phyloP scores from a whole-genome alignment of 495 filamentous ascomycete genomes.

The Rusavskia elegans region DNA sequence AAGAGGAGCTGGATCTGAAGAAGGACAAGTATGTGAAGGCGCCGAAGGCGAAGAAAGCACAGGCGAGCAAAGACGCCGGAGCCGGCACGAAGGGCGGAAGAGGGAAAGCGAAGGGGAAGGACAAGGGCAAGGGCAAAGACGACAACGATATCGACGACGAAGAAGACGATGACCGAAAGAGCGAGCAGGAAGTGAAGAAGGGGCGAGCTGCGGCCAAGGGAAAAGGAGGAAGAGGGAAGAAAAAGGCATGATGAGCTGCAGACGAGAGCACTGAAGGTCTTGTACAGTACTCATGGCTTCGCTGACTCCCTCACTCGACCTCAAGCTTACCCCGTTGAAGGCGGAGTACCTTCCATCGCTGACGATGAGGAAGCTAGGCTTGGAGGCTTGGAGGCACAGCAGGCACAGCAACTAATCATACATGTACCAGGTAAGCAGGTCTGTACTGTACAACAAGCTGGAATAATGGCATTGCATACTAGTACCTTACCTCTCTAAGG shows the following conservation, averaged over 20 bases:
- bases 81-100: slow-evolving; percentile 26
- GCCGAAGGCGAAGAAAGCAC: slow-evolving; percentile 46
- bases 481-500: no score
- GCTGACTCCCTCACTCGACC: no score
- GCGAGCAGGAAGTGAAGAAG: slow-evolving; percentile 35
- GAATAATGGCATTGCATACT: no score
- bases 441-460: no score
- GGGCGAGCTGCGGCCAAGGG: slow-evolving; percentile 26
- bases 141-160: slow-evolving; percentile 25
- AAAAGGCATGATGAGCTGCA: slow-evolving; percentile 14
- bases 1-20: slow-evolving; percentile 60
- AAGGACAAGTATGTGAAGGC: slow-evolving; percentile 95
- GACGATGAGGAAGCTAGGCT: no score
- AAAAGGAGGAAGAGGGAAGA: slow-evolving; percentile 21
- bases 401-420: no score
- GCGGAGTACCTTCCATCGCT: no score
- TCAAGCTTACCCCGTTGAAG: no score
- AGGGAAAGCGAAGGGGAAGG: slow-evolving; percentile 27
- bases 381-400: no score
- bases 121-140: slow-evolving; percentile 38
- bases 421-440: no score
- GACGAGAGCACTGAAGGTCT: no score
- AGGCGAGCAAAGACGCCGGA: slow-evolving; percentile 52
- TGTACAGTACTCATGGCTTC: no score
- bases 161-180: slow-evolving; percentile 24